Percentiles rank a stretch among this genome's conserved stretches.
Conservation (phyloP, 192 early-diverging fungal genomes). For the Mortierella alpina region DNA sequence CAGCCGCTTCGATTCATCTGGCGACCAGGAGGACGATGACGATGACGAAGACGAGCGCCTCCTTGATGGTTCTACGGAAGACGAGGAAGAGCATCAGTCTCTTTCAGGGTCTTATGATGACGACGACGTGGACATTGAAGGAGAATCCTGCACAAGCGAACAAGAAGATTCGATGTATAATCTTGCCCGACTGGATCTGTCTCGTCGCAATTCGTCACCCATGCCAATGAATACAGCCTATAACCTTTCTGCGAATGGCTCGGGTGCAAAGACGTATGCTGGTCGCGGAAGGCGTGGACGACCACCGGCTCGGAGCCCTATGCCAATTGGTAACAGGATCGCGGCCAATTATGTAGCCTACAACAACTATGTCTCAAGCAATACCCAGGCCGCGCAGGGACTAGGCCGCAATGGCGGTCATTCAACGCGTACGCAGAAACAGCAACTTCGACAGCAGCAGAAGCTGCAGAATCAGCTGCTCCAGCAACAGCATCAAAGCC, state of each 20-base stretch:
- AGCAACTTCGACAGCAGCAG: constrained; percentile 46
- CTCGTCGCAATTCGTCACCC: constrained; percentile 45
- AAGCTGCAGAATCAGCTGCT: constrained; percentile 32
- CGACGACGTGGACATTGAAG: constrained; percentile 46
- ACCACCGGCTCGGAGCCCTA: constrained; percentile 36
- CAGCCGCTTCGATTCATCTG: constrained; percentile 27
- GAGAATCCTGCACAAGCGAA: constrained; percentile 42
- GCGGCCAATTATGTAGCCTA: constrained; percentile 54
- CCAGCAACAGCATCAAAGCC: constrained; percentile 33
- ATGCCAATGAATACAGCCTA: constrained; percentile 44
- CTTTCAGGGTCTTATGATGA: constrained; percentile 44
- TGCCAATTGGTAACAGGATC: constrained; percentile 41
- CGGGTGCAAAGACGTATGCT: constrained; percentile 6
- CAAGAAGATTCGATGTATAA: constrained; percentile 52
- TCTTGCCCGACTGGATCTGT: constrained; percentile 42
- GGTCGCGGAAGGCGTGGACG: constrained; percentile 29
- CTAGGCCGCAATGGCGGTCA: constrained; percentile 36
- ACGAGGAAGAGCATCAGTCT: constrained; percentile 50
- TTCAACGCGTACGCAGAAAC: constrained; percentile 38
- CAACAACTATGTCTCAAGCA: constrained; percentile 55
- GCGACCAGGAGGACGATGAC: constrained; percentile 34
- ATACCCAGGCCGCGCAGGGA: constrained; percentile 48
- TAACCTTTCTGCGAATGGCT: constrained; percentile 11
- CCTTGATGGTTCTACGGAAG: constrained; percentile 45
- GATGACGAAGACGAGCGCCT: constrained; percentile 35